Evolutionary conservation across 352 stramenopile species (phyloP).

Genomic region (Globisporangium parvum): DNA sequence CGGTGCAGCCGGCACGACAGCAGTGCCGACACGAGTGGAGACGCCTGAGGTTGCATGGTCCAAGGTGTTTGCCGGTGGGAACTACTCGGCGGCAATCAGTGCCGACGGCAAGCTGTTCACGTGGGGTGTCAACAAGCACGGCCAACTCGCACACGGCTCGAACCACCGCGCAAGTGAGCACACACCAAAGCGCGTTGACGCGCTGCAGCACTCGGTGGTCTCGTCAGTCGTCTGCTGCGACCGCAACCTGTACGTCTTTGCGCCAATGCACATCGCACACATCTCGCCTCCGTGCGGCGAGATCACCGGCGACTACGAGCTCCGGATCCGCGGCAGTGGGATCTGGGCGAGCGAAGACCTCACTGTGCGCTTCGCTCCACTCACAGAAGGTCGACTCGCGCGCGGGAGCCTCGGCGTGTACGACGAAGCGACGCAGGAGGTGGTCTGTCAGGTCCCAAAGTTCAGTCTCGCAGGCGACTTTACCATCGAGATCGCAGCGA

Average conservation of each 20-base stretch:
- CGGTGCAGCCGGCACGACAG: conserved; percentile 11
- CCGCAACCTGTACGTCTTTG: conserved; percentile 54
- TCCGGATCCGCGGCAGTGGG: conserved; percentile 57
- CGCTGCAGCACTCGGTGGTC: conserved; percentile 28
- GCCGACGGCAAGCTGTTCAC: conserved; percentile 34
- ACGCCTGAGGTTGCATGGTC: conserved; percentile 22
- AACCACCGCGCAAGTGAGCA: conserved; percentile 18
- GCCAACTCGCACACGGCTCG: conserved; percentile 39
- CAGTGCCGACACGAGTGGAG: conserved; percentile 15
- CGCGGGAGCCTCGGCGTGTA: conserved; percentile 45
- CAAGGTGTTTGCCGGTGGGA: conserved; percentile 51
- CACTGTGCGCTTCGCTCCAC: conserved; percentile 65
- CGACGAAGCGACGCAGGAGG: conserved; percentile 24
- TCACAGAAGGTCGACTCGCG: conserved; percentile 46
- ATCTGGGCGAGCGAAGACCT: conserved; percentile 79
- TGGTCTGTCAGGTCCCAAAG: conserved; percentile 61
- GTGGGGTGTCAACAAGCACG: conserved; percentile 48
- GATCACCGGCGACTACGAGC: conserved; percentile 43
- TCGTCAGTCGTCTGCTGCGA: conserved; percentile 40
- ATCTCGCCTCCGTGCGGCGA: conserved; percentile 51
- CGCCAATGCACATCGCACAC: conserved; percentile 38
- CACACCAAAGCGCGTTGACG: conserved; percentile 28
- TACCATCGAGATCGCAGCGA: conserved; percentile 68
- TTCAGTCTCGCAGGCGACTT: conserved; percentile 61
- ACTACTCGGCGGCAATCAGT: conserved; percentile 52